Percentiles rank a stretch among this genome's conserved stretches.
Conservation (phyloP, 179 eudicot genomes). For the Gypsophila paniculata region DNA sequence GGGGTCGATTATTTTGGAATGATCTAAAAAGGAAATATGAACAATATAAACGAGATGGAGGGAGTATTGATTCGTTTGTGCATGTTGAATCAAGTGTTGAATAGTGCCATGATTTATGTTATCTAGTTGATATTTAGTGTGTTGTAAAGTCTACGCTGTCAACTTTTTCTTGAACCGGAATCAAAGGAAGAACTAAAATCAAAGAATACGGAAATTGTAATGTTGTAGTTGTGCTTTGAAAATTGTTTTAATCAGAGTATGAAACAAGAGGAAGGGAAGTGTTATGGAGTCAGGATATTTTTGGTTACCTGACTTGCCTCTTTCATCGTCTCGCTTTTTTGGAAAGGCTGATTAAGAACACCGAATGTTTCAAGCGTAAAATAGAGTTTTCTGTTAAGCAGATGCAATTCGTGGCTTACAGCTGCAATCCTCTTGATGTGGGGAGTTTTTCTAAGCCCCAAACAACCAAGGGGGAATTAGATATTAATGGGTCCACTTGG, state of each 20-base stretch:
- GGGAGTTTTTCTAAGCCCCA: background rate
- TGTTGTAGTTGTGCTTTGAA: background rate
- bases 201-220: background rate
- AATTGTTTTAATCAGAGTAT: background rate
- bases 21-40: no score
- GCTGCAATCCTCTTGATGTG: background rate
- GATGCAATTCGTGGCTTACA: background rate
- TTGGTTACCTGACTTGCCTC: no score
- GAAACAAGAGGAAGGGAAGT: background rate
- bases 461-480: background rate
- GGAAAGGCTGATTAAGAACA: background rate
- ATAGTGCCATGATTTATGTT: background rate
- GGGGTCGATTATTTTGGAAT: no score
- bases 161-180: no score
- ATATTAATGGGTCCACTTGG: background rate
- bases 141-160: background rate
- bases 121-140: background rate
- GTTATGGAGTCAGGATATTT: background rate
- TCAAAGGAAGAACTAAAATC: background rate
- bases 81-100: background rate
- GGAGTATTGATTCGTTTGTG: background rate
- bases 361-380: background rate
- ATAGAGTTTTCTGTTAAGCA: background rate
- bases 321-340: background rate
- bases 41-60: no score